Conservation (phyloP, 179 eudicot genomes). For the Gypsophila paniculata region DNA sequence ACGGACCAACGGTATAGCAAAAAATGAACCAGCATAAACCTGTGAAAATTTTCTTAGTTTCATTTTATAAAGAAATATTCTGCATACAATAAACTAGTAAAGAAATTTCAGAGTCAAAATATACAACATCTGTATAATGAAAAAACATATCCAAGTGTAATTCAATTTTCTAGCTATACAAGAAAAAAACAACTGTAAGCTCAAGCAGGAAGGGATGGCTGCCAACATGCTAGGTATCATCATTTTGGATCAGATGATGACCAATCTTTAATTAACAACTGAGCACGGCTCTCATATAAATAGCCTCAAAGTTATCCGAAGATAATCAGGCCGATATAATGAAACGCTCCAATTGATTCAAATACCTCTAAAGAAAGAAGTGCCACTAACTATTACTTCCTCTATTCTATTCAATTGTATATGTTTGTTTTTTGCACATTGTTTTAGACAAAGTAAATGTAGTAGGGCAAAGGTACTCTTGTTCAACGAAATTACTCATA, state of each 20-base stretch:
- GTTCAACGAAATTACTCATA: too few relatives aligned
- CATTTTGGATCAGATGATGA: background rate
- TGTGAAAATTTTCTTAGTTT: slow-evolving; percentile 33
- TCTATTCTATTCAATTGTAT: too few relatives aligned
- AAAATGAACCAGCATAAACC: slow-evolving; percentile 96
- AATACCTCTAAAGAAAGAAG: too few relatives aligned
- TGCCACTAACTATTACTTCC: too few relatives aligned
- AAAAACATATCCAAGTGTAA: background rate
- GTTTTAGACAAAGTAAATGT: too few relatives aligned
- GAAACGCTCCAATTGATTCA: too few relatives aligned
- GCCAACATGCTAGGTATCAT: background rate
- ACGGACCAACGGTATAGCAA: slow-evolving; percentile 81
- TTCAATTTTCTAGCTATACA: background rate
- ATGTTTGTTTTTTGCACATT: too few relatives aligned
- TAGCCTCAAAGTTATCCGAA: background rate
- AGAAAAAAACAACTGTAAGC: slow-evolving; percentile 1
- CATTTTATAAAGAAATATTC: background rate
- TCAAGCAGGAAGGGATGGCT: background rate
- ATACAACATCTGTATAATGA: background rate
- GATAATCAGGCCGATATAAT: too few relatives aligned
- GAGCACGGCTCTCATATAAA: background rate
- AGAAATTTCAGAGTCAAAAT: background rate
- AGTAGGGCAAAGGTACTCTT: too few relatives aligned
- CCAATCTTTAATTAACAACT: background rate
- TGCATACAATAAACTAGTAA: background rate